Evolutionary conservation across 2,329 filamentous ascomycete species (phyloP).

Genomic region (Saccharata proteae): DNA sequence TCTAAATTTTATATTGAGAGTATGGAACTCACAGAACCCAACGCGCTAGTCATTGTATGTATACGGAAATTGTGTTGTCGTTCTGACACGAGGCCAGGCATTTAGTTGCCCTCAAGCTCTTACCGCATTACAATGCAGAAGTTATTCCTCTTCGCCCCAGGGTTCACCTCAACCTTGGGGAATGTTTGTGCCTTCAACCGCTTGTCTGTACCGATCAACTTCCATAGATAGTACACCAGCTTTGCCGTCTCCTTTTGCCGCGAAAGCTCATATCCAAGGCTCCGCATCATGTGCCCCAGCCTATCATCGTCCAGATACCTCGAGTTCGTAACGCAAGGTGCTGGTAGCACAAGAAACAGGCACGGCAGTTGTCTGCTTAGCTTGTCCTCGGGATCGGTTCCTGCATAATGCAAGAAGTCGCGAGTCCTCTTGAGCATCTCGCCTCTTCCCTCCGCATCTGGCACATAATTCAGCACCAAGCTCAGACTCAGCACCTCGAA

Average conservation of each 20-base stretch:
- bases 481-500: constrained; percentile 91
- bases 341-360: constrained; percentile 80
- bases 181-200: constrained; percentile 30
- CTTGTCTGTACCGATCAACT: constrained; percentile 25
- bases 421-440: constrained; percentile 56
- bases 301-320: constrained; percentile 68
- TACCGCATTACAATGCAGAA: constrained; percentile 83
- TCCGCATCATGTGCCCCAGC: constrained; percentile 60
- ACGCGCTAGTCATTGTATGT: too few relatives aligned
- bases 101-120: too few relatives aligned
- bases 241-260: constrained; percentile 67
- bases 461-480: constrained; percentile 88
- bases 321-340: constrained; percentile 80
- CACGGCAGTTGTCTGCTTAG: constrained; percentile 42
- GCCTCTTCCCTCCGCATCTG: constrained; percentile 60
- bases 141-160: constrained; percentile 73
- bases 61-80: too few relatives aligned
- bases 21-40: too few relatives aligned
- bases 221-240: constrained; percentile 84
- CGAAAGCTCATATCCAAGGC: constrained; percentile 57
- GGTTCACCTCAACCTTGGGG: constrained; percentile 64
- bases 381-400: constrained; percentile 10
- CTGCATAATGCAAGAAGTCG: constrained; percentile 20
- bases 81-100: too few relatives aligned
- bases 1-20: too few relatives aligned